Evolutionary conservation across 129 eudicot species (phyloP), one percentile per base, ranked within the genome.

Genomic region (Flaveria linearis): DNA sequence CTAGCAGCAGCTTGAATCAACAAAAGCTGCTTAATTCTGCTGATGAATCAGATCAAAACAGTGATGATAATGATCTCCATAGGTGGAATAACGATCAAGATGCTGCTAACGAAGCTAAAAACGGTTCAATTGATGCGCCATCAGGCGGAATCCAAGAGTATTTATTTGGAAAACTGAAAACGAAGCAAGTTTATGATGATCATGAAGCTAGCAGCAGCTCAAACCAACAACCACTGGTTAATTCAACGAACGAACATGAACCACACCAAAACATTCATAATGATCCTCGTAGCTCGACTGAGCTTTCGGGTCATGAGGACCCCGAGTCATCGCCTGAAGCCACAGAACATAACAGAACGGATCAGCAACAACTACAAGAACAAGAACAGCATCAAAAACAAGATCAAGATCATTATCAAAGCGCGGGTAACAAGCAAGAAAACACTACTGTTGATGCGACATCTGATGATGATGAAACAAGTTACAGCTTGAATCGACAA

Each of bases 31-130:
- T 30, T 53, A 52, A 56, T 67, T 57, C 78, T 12, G 28, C 49
- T 18, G 46, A 60, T 42, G 77, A 73, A 56, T 50, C 86, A 33
- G 72, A 28, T 68, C 78, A 20, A 72, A 68, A 41, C 61, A 67
- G 56, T 76, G 66, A 50, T 50, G 73, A 49, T 47, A 23, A 30
- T 58, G 58, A 74, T 74, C 56, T 41, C 26, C 71, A 47, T 47
- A 43, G 60, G 45, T 62, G 36, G 11, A 75, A 30, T 43, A 22
- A 57, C 56, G 69, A 43, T 78, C 70, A 56, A n/a, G 76, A 22
- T 76, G 72, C 83, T 81, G 90, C 87, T 78, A 85, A 81, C 47
- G 30, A 61, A 51, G 58, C 58, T 43, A 74, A 68, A 79, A 80
- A 30, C 20, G 75, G 61, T 50, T 39, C 30, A 57, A 46, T 51